Evolutionary conservation across 495 filamentous ascomycete genomes (phyloP), one percentile per base, ranked within the genome.

Genomic region (Xylaria flabelliformis): DNA sequence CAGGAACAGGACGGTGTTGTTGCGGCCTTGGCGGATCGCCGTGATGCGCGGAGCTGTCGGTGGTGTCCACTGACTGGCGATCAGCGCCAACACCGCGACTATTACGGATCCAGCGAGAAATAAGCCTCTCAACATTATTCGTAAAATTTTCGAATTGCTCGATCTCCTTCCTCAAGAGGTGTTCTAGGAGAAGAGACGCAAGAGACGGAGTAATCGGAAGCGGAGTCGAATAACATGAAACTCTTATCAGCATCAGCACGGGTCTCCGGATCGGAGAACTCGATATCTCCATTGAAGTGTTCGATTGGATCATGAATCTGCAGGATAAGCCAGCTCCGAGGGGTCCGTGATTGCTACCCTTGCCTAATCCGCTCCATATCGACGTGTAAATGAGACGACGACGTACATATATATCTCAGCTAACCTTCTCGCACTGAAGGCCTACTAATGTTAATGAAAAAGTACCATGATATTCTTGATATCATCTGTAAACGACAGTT

Each of bases 1-100:
- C 24, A 75, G 36, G 59, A 75, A 73, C 2, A 75, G 59, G 46
- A 75, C 69, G 59, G 42, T 67, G 50, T 71, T 63, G 69, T 67
- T 71, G 29, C 48, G 69, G 32, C 44, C 58, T 39, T 53, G 8
- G 26, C 19, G 46, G 48, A 67, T 64, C 4, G 9, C 21, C 39
- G 36, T 44, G 24, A 65, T 34, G 5, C 26, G 63, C 42, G 63
- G 63, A 9, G 63, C 63, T 9, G 63, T 26, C 17, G 39, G 63
- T 7, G 65, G 48, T 9, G 65, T 58, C 65, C 65, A 68, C 26
- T 68, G 48, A 32, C 24, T 41, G 32, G 48, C 34, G 34, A 56
- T 26, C 48, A 56, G n/a, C 50, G 65, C 65, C 65, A 68, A 68
- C 34, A n/a, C 65, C 65, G 50, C 65, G 19, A 58, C 21, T 12